Conservation (phyloP, 345 rosid genomes). For the Kandelia obovata region DNA sequence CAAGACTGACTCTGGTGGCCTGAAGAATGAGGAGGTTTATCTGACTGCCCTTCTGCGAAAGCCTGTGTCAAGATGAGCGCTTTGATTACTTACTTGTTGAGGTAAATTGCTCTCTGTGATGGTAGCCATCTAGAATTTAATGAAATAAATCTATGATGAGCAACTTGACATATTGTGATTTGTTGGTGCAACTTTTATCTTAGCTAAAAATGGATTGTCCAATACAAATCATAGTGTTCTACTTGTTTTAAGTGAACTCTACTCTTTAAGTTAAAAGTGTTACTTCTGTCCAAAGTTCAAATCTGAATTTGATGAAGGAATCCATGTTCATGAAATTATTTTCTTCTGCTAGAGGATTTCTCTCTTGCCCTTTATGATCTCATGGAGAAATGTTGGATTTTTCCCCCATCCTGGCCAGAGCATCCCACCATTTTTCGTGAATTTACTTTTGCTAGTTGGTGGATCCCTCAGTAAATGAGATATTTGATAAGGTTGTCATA, state of each 20-base stretch:
- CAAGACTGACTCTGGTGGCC: constrained; percentile 61
- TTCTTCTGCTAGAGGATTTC: not conserved
- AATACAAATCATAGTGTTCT: not conserved
- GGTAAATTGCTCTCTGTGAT: constrained; percentile 21
- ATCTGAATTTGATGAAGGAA: not conserved
- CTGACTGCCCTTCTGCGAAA: constrained; percentile 88
- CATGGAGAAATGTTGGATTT: not conserved
- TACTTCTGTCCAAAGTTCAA: not conserved
- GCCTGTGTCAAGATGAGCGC: constrained; percentile 56
- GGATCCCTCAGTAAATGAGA: no score
- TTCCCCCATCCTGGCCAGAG: not conserved
- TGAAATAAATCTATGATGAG: not conserved
- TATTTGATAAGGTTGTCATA: no score
- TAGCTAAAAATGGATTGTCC: not conserved
- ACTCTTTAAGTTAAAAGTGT: not conserved
- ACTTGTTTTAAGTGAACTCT: not conserved
- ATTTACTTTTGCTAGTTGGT: no score
- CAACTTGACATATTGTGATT: not conserved
- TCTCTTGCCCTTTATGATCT: not conserved
- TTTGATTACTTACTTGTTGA: not conserved
- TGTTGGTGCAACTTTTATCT: not conserved
- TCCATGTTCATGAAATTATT: not conserved
- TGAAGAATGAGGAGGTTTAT: constrained; percentile 82
- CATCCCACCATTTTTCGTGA: no score
- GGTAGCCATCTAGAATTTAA: constrained; percentile 1